Conservation (phyloP, 306 rosid genomes). For the Cucurbita argyrosperma region DNA sequence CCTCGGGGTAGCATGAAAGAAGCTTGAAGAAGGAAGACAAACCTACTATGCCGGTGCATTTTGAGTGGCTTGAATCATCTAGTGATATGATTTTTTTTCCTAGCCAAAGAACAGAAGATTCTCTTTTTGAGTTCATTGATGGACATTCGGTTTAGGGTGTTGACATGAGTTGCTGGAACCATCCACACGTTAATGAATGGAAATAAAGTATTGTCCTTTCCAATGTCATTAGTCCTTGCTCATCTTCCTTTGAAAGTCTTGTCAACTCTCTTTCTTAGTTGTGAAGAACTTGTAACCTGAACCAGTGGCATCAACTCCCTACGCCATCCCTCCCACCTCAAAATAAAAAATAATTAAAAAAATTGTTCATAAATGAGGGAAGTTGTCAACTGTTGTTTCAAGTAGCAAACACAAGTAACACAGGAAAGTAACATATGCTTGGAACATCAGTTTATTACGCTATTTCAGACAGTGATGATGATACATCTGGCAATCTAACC, state of each 20-base stretch:
- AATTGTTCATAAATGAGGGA: not conserved
- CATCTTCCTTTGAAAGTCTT: not conserved
- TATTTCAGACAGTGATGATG: not conserved
- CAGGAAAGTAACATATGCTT: not conserved
- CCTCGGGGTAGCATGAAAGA: not conserved
- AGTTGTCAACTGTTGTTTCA: not conserved
- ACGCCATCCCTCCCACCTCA: not conserved
- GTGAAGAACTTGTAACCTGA: not conserved
- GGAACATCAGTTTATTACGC: not conserved
- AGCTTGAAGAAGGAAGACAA: not conserved
- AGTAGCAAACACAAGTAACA: not conserved
- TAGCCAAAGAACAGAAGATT: not conserved
- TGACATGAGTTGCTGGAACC: not conserved
- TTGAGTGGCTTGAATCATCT: not conserved
- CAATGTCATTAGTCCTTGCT: not conserved
- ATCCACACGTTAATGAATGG: not conserved
- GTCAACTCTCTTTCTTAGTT: not conserved
- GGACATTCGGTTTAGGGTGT: not conserved
- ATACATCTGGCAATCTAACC: not conserved
- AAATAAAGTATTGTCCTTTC: not conserved
- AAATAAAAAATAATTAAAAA: not conserved
- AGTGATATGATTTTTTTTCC: not conserved
- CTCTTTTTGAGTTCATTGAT: not conserved
- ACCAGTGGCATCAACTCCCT: not conserved
- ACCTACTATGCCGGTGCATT: not conserved